phyloP scores from a whole-genome alignment of 2,329 filamentous ascomycete genomes.

The Cladosporium austrohemisphaericum region DNA sequence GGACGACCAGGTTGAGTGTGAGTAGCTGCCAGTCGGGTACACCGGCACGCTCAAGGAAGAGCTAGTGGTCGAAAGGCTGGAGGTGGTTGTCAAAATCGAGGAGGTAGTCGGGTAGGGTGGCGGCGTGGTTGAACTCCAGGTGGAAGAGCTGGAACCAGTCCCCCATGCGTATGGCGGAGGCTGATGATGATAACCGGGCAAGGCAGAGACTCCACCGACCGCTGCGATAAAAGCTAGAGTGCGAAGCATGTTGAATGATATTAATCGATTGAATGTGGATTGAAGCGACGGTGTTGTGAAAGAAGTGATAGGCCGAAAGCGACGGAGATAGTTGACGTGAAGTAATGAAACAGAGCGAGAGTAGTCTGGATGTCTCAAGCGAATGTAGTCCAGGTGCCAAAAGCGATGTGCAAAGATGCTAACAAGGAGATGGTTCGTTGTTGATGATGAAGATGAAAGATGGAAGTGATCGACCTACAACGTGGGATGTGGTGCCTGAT shows the following conservation, averaged over 20 bases:
- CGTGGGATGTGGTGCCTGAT: conserved; percentile 5
- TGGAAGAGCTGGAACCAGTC: background rate
- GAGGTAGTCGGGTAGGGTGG: background rate
- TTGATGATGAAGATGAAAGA: conserved; percentile 9
- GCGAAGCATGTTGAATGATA: conserved; percentile 9
- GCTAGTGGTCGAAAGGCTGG: conserved; percentile 1
- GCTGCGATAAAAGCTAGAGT: conserved; percentile 12
- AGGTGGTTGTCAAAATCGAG: background rate
- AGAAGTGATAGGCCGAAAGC: background rate
- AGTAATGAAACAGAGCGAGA: conserved; percentile 3
- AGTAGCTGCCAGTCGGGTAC: conserved; percentile 5
- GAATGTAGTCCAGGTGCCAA: conserved; percentile 4
- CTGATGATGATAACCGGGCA: conserved; percentile 10
- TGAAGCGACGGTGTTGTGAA: background rate
- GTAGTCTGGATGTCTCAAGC: conserved; percentile 10
- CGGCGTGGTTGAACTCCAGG: conserved; percentile 7
- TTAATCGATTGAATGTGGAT: background rate
- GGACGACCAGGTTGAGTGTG: conserved; percentile 4
- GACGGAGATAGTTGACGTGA: background rate
- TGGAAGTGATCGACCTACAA: background rate
- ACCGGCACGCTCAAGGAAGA: conserved; percentile 9
- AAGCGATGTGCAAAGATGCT: background rate
- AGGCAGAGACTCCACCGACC: conserved; percentile 7
- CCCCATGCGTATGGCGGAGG: conserved; percentile 9
- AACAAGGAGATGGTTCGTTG: conserved; percentile 5